A percentile compares a stretch with the other conserved stretches of the same genome.
phyloP scores from a whole-genome alignment of 148 eudicot genomes.

The Vaccinium darrowii region DNA sequence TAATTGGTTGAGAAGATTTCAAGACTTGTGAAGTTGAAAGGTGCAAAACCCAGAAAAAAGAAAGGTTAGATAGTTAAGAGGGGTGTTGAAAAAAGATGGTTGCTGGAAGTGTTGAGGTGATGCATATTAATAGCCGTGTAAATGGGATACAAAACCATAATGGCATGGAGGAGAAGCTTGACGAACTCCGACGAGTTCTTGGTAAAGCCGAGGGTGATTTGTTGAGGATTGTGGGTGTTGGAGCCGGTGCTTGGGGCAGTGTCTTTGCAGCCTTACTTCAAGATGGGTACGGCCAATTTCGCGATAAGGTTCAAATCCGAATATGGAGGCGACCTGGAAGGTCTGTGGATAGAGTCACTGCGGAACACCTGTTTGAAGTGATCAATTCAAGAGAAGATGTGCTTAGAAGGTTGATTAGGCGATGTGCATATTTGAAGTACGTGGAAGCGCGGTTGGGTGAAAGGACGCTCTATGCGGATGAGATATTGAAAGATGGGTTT shows the following conservation, averaged over 20 bases:
- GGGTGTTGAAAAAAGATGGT: slow-evolving; percentile 38
- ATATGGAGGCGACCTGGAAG: slow-evolving; percentile 63
- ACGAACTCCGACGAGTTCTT: slow-evolving; percentile 43
- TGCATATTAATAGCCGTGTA: slow-evolving; percentile 13
- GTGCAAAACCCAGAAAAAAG: slow-evolving; percentile 8
- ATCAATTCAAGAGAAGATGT: slow-evolving; percentile 64
- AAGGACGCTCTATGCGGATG: slow-evolving; percentile 61
- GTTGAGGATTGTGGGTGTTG: slow-evolving; percentile 52
- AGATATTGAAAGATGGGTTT: slow-evolving; percentile 62
- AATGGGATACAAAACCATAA: slow-evolving; percentile 40
- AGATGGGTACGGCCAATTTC: slow-evolving; percentile 57
- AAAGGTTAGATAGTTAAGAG: not conserved
- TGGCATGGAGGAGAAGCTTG: slow-evolving; percentile 46
- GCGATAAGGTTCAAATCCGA: slow-evolving; percentile 57
- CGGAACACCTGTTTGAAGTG: slow-evolving; percentile 58
- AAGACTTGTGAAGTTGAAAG: not conserved
- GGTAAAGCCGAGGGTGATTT: slow-evolving; percentile 48
- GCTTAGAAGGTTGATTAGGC: slow-evolving; percentile 48
- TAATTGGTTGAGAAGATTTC: not conserved
- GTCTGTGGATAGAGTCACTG: slow-evolving; percentile 54
- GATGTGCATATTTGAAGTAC: slow-evolving; percentile 57
- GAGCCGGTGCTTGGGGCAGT: slow-evolving; percentile 73
- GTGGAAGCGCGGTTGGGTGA: slow-evolving; percentile 63
- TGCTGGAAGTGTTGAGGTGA: slow-evolving; percentile 38
- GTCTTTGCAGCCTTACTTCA: slow-evolving; percentile 62